These are phyloP conservation scores for Colletotrichum salicis DNA, from an alignment of 2,329 filamentous ascomycete genomes.

Conservation along the genomic window DNA sequence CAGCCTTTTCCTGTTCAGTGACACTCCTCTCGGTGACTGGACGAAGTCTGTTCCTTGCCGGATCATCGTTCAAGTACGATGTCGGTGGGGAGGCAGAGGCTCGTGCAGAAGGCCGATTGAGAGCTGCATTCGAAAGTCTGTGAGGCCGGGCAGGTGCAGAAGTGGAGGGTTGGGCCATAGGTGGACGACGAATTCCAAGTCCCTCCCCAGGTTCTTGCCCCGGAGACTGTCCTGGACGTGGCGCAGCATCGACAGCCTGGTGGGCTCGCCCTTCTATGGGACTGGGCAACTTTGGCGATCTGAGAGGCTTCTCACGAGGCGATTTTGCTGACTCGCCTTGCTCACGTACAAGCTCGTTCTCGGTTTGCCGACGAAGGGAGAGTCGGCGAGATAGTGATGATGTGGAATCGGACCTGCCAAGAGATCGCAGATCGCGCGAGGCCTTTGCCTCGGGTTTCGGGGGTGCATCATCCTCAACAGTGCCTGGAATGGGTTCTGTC, in stretches of 20 bases:
- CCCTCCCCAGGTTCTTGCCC: constrained; percentile 60
- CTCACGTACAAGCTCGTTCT: constrained; percentile 49
- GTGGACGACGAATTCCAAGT: constrained; percentile 63
- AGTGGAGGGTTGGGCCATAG: constrained; percentile 56
- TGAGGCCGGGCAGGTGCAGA: constrained; percentile 60
- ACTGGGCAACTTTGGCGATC: constrained; percentile 50
- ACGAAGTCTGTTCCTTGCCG: constrained; percentile 43
- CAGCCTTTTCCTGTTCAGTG: constrained; percentile 76
- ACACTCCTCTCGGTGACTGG: constrained; percentile 42
- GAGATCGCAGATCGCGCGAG: constrained; percentile 49
- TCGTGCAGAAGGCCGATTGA: constrained; percentile 45
- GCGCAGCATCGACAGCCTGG: constrained; percentile 40
- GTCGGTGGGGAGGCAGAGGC: constrained; percentile 48
- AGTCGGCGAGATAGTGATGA: constrained; percentile 44
- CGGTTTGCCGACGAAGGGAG: constrained; percentile 55
- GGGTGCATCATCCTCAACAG: constrained; percentile 80
- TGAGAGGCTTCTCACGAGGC: constrained; percentile 54
- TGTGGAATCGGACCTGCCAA: constrained; percentile 42
- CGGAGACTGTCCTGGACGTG: constrained; percentile 54
- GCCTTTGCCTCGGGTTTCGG: constrained; percentile 45
- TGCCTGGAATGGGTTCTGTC: constrained; percentile 78
- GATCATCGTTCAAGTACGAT: constrained; percentile 48
- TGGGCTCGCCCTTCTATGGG: constrained; percentile 47
- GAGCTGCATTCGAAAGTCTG: constrained; percentile 52
- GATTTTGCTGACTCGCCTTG: constrained; percentile 48